A percentile compares a stretch with the other conserved stretches of the same genome.
These are phyloP conservation scores for Phytophthora hybrid DNA, from an alignment of 352 stramenopile genomes.

Conservation along the genomic window DNA sequence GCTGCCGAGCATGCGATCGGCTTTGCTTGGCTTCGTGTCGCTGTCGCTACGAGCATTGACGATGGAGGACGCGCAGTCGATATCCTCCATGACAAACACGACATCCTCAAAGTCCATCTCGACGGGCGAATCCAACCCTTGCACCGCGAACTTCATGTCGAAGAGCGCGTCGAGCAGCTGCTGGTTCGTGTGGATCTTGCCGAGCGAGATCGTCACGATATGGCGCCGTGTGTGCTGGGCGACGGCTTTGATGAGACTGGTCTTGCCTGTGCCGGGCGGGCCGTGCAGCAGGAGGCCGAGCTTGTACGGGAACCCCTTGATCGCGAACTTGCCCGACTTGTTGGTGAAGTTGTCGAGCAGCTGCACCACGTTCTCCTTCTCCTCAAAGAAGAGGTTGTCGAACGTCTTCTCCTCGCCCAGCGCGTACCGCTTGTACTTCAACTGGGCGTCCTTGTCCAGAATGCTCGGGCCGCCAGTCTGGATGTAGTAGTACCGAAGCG, in stretches of 20 bases:
- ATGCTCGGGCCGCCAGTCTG: constrained; percentile 17
- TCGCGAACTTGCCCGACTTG: constrained; percentile 79
- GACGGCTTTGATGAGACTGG: constrained; percentile 86
- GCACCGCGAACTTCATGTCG: constrained; percentile 64
- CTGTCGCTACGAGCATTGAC: constrained; percentile 38
- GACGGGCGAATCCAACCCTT: constrained; percentile 65
- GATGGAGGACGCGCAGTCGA: constrained; percentile 83
- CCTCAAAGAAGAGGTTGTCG: constrained; percentile 85
- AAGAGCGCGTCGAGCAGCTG: constrained; percentile 86
- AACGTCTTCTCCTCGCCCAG: constrained; percentile 90
- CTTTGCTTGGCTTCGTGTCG: constrained; percentile 29
- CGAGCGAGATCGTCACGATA: constrained; percentile 64
- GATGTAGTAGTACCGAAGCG: constrained; percentile 58
- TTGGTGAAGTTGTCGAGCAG: constrained; percentile 76
- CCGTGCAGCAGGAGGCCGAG: constrained; percentile 84
- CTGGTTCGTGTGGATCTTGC: constrained; percentile 84
- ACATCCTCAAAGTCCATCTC: constrained; percentile 79
- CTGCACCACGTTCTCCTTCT: constrained; percentile 76
- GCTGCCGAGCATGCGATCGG: constrained; percentile 28
- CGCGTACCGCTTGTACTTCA: constrained; percentile 75
- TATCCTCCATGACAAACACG: constrained; percentile 92
- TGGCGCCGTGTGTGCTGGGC: constrained; percentile 59
- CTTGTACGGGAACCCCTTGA: constrained; percentile 91
- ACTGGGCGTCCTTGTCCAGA: constrained; percentile 20
- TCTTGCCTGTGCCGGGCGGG: constrained; percentile 88